A percentile compares a stretch with the other conserved stretches of the same genome.
phyloP scores from a whole-genome alignment of 1,284 basidiomycete genomes.

The Ustilago vetiveriae region DNA sequence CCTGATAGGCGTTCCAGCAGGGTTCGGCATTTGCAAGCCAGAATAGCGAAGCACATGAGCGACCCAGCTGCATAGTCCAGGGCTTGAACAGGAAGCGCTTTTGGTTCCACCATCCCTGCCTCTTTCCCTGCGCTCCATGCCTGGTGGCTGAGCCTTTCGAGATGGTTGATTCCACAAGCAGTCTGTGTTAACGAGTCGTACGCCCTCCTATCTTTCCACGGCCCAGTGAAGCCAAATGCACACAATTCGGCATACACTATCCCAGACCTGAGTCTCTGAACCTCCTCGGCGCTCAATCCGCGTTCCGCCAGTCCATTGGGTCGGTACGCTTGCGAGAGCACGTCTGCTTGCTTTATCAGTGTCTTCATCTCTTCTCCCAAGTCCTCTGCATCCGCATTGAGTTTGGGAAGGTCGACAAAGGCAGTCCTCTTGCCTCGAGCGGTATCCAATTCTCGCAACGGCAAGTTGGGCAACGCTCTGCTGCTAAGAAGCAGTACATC shows the following conservation, averaged over 20 bases:
- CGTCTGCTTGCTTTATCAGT: slow-evolving; percentile 71
- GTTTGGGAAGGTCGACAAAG: slow-evolving; percentile 72
- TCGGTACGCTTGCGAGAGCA: slow-evolving; percentile 77
- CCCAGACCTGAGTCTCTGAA: slow-evolving; percentile 69
- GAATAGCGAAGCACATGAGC: slow-evolving; percentile 69
- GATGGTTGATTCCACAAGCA: slow-evolving; percentile 74
- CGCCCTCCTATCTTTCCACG: slow-evolving; percentile 73
- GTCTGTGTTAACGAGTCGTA: slow-evolving; percentile 78
- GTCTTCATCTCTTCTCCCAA: slow-evolving; percentile 62
- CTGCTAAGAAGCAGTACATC: slow-evolving; percentile 74
- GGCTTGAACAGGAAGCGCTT: slow-evolving; percentile 73
- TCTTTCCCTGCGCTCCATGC: slow-evolving; percentile 53
- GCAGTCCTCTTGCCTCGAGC: slow-evolving; percentile 76
- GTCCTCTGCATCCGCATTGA: neutral
- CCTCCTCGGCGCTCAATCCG: slow-evolving; percentile 9
- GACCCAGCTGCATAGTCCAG: slow-evolving; percentile 75
- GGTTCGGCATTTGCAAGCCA: slow-evolving; percentile 19
- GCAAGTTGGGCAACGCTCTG: slow-evolving; percentile 72
- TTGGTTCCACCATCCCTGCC: slow-evolving; percentile 64
- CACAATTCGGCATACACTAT: slow-evolving; percentile 74
- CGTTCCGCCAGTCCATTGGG: slow-evolving; percentile 10
- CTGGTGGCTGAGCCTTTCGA: slow-evolving; percentile 72
- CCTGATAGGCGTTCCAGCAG: slow-evolving; percentile 1
- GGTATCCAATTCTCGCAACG: slow-evolving; percentile 73
- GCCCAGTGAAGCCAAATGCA: slow-evolving; percentile 75